Base-by-base conservation (phyloP, 2,329 filamentous ascomycete genomes). In the Chaetomiaceae sp. region DNA sequence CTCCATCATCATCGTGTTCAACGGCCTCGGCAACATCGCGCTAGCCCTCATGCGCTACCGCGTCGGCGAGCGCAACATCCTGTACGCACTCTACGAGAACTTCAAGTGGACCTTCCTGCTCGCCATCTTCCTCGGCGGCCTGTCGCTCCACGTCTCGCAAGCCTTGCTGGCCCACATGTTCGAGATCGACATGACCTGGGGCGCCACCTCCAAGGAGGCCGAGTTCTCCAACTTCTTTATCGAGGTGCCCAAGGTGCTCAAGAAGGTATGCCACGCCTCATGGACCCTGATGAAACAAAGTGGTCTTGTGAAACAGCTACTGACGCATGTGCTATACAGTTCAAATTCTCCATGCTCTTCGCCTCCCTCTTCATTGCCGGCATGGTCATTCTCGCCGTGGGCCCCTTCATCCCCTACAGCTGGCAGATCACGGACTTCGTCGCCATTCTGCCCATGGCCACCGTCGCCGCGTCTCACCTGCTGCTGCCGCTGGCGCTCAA, bases 171-270 rank as follows among this genome's bases (percentile, higher is more conserved):
- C 81, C 4, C 88, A 94, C 70, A 87, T 93, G 78, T 86, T 93
- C 62, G 81, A 86, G 68, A 81, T 91, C 61, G 77, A 93, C 66
- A 91, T 93, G 83, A 79, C 78, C 3, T 93, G 88, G 88, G 87
- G 87, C 41, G 81, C 87, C 1, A 94, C 88, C 0, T 78, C 82
- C 33, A 94, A 94, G 68, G 88, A 95, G 68, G 79, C 79, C 40
- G 84, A 88, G 58, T 82, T 84, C 60, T 83, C 84, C 20, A 86
- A 88, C 65, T 94, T 94, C 68, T 91, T 90, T 68, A 84, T 87
- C 50, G 88, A 93, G 62, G 78, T 90, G 15, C 84, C 84, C 27
- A 85, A 84, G 62, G 85, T 94, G 33, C 63, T 91, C 57, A 84
- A 82, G 67, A 82, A 79, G 61, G 88, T 88, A 66, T 79, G 83